Evolutionary conservation across 441 rosid genomes (phyloP).

Genomic region (Adansonia gregorii): DNA sequence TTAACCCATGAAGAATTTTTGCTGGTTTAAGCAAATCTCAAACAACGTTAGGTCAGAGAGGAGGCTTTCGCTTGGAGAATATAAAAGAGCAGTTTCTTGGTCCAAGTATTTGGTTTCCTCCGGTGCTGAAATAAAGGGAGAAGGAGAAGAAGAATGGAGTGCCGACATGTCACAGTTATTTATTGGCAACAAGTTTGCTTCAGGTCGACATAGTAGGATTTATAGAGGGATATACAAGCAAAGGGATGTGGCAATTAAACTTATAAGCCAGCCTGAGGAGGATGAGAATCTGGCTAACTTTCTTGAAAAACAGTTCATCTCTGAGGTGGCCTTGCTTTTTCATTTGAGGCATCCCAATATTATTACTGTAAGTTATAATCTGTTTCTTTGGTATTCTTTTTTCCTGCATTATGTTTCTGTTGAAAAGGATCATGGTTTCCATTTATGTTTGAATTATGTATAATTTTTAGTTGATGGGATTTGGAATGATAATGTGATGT

Average conservation of each 20-base stretch:
- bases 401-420: constrained; percentile 15
- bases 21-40: constrained; percentile 62
- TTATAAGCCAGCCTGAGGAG: constrained; percentile 75
- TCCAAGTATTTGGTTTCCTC: constrained; percentile 79
- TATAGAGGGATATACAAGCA: constrained; percentile 75
- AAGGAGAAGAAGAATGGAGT: constrained; percentile 72
- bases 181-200: constrained; percentile 72
- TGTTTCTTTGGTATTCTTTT: constrained; percentile 19
- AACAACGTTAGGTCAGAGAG: constrained; percentile 55
- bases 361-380: constrained; percentile 54
- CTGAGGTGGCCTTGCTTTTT: constrained; percentile 72
- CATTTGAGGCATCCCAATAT: constrained; percentile 65
- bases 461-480: background rate
- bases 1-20: constrained; percentile 59
- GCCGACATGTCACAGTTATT: constrained; percentile 79
- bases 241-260: constrained; percentile 75
- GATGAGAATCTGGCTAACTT: constrained; percentile 60
- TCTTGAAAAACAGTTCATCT: constrained; percentile 72
- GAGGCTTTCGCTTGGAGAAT: constrained; percentile 72
- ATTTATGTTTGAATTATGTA: constrained; percentile 12
- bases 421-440: background rate
- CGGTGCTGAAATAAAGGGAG: constrained; percentile 77
- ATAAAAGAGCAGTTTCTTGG: constrained; percentile 73
- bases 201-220: constrained; percentile 79
- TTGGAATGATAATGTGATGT: background rate